Percentiles rank a stretch among this genome's conserved stretches.
These are phyloP conservation scores for Kurtzmaniella quercitrusa DNA, from an alignment of 1,139 yeast species.

Conservation along the genomic window DNA sequence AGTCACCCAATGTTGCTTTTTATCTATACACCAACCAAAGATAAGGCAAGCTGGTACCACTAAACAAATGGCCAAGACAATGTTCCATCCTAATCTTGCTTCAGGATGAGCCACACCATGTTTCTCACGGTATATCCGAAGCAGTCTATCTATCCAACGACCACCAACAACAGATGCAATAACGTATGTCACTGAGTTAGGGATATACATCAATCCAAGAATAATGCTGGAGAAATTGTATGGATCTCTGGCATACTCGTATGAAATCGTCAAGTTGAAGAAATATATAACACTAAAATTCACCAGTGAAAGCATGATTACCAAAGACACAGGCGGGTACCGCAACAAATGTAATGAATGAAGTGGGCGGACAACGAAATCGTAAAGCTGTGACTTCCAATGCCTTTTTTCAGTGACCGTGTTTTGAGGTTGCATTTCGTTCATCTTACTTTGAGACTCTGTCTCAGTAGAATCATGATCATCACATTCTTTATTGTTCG, in stretches of 20 bases:
- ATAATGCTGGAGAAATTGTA: constrained; percentile 64
- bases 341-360: constrained; percentile 49
- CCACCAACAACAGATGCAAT: constrained; percentile 77
- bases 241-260: constrained; percentile 59
- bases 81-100: constrained; percentile 73
- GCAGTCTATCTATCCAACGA: constrained; percentile 65
- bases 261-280: constrained; percentile 70
- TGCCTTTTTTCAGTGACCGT: not conserved
- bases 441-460: not conserved
- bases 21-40: constrained; percentile 79
- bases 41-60: constrained; percentile 66
- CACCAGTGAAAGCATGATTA: constrained; percentile 61
- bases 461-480: not conserved
- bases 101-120: constrained; percentile 72
- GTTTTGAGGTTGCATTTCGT: not conserved
- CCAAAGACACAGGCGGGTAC: constrained; percentile 71
- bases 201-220: constrained; percentile 75
- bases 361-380: constrained; percentile 42
- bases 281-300: constrained; percentile 69
- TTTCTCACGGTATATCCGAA: constrained; percentile 48
- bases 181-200: constrained; percentile 76
- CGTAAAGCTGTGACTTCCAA: constrained; percentile 28
- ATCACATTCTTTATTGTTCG: not conserved
- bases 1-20: constrained; percentile 66
- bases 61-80: constrained; percentile 57